Percentiles rank a stretch among this genome's conserved stretches.
Conservation (phyloP, 352 stramenopile genomes). For the Globisporangium perplexum region DNA sequence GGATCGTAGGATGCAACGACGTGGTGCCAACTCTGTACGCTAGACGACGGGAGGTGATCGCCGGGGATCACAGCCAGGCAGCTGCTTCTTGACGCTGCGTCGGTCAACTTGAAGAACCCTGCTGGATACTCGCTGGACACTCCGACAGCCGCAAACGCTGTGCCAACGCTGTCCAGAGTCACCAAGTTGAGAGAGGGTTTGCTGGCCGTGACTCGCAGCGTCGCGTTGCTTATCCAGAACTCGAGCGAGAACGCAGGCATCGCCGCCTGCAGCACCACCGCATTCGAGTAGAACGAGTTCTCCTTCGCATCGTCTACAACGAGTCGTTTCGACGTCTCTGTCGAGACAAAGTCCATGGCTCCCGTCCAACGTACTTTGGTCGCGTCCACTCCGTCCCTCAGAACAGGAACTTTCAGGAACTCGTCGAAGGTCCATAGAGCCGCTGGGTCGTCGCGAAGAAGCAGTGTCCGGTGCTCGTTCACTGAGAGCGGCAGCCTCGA, state of each 20-base stretch:
- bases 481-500: conserved; percentile 36
- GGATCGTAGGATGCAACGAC: conserved; percentile 50
- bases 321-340: conserved; percentile 15
- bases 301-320: conserved; percentile 38
- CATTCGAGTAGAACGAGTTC: conserved; percentile 47
- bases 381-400: not conserved
- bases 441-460: conserved; percentile 63
- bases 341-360: conserved; percentile 10
- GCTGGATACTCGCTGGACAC: conserved; percentile 1
- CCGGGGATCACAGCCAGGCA: conserved; percentile 13
- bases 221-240: conserved; percentile 27
- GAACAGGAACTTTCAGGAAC: conserved; percentile 19
- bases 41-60: not conserved
- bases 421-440: conserved; percentile 53
- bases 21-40: conserved; percentile 35
- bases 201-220: not conserved
- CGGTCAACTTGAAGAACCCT: conserved; percentile 22
- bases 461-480: conserved; percentile 40
- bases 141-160: conserved; percentile 7
- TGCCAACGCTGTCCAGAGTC: conserved; percentile 4
- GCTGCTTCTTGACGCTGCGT: conserved; percentile 9
- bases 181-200: conserved; percentile 6
- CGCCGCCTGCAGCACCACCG: conserved; percentile 31
- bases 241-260: conserved; percentile 63
- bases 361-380: not conserved